Base-by-base conservation (phyloP, 1,284 basidiomycete species). In the Acaromyces ingoldii region DNA sequence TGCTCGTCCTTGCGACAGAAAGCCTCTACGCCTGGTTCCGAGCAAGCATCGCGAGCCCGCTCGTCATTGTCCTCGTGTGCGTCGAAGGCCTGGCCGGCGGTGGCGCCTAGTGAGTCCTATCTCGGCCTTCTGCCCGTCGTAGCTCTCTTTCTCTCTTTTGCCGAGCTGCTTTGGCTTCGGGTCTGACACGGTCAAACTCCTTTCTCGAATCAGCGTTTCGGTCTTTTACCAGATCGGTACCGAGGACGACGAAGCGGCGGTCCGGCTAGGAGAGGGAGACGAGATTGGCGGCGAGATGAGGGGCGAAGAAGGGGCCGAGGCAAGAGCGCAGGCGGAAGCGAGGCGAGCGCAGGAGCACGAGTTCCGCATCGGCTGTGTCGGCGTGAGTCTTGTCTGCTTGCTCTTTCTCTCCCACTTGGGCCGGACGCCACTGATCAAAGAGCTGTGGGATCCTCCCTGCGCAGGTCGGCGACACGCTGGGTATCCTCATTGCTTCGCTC, bases 1-100 rank as follows among this genome's bases (percentile, higher is more conserved):
- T 91, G 33, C 53, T 80, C 9, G 75, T 80, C 1, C 77, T 91
- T 38, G 77, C 79, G 5, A 78, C 81, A 28, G 89, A 91, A 76
- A 84, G 64, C 29, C n/a, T 73, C 29, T 64, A 57, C 39, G 58
- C 54, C 0, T 75, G 72, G 72, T 73, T 75, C 44, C 46, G 63
- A 13, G 52, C 42, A 19, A 65, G 61, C 31, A 66, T 75, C 22
- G 69, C 69, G 1, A 65, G 63, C 39, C 64, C 69, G 6, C 43
- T 75, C 9, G 65, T 65, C 22, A 72, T 75, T 39, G 65, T 75
- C 0, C 49, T 75, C 33, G 58, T 75, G 30, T 63, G 65, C 21
- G 41, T 70, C 2, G 72, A 75, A 47, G 72, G 72, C 5, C 42
- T 54, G 9, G 52, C 52, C 10, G 52, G 52, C 7, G 52, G 52